A percentile compares a stretch with the other conserved stretches of the same genome.
phyloP scores from a whole-genome alignment of 495 filamentous ascomycete species.

The Aspergillus nidulans region DNA sequence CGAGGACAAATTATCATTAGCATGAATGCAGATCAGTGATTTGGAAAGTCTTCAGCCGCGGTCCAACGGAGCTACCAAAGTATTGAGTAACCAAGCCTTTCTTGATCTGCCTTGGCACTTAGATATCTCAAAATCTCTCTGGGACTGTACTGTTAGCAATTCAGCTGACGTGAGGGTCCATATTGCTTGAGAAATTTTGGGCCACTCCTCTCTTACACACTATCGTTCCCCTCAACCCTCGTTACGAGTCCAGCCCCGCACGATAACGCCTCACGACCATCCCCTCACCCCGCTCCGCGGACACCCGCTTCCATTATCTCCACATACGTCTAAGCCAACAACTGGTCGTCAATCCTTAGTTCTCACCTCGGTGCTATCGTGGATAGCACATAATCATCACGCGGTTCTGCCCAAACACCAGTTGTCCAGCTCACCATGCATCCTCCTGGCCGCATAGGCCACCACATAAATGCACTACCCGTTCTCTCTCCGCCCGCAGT shows the following conservation, averaged over 20 bases:
- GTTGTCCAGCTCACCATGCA: no score
- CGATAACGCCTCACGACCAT: neutral
- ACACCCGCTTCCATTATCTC: neutral
- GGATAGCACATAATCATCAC: no score
- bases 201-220: no score
- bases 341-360: no score
- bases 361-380: neutral
- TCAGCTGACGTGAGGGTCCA: neutral
- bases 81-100: neutral
- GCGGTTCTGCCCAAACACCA: no score
- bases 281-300: neutral
- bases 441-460: neutral
- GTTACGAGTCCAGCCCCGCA: neutral
- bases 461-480: no score
- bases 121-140: neutral
- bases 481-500: neutral
- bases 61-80: neutral
- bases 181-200: neutral
- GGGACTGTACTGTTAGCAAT: neutral
- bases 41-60: neutral
- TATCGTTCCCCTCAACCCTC: neutral
- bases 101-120: constrained; percentile 11
- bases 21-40: neutral
- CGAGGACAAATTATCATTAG: neutral
- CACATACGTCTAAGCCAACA: no score